Percentiles rank a stretch among this genome's conserved stretches.
Conservation (phyloP, 768 basidiomycete genomes). For the Termitomyces bulborhizus region DNA sequence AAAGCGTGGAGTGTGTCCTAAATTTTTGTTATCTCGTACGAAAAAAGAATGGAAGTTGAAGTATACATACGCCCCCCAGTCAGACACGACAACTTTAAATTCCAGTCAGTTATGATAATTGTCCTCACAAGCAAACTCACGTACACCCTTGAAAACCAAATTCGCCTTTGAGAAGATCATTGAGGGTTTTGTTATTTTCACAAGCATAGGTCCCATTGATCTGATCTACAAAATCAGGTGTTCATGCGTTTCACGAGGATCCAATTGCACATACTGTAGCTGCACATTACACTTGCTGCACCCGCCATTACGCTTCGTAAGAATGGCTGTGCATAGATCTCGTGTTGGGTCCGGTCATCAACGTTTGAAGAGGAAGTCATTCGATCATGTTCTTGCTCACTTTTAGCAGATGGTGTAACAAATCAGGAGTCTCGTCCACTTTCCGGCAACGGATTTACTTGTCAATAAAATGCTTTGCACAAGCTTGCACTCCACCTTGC, state of each 20-base stretch:
- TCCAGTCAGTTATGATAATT: neutral
- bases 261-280: conserved; percentile 47
- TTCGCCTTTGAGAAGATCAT: conserved; percentile 67
- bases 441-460: conserved; percentile 38
- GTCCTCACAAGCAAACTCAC: conserved; percentile 11
- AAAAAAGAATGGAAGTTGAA: neutral
- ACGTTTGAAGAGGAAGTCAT: conserved; percentile 56
- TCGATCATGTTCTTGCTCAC: conserved; percentile 64
- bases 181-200: conserved; percentile 64
- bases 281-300: conserved; percentile 69
- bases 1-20: conserved; percentile 52
- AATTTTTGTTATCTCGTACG: neutral
- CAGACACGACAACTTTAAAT: conserved; percentile 55
- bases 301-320: conserved; percentile 69
- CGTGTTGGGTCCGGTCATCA: conserved; percentile 76
- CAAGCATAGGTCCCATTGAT: conserved; percentile 71
- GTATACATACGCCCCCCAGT: conserved; percentile 55
- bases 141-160: conserved; percentile 71
- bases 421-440: neutral
- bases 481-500: conserved; percentile 72
- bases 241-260: neutral
- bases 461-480: conserved; percentile 78
- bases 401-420: conserved; percentile 14
- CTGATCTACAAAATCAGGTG: conserved; percentile 34
- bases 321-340: conserved; percentile 69